These are phyloP conservation scores for Phytopythium boreale DNA, from an alignment of 352 stramenopile species.

Conservation along the genomic window DNA sequence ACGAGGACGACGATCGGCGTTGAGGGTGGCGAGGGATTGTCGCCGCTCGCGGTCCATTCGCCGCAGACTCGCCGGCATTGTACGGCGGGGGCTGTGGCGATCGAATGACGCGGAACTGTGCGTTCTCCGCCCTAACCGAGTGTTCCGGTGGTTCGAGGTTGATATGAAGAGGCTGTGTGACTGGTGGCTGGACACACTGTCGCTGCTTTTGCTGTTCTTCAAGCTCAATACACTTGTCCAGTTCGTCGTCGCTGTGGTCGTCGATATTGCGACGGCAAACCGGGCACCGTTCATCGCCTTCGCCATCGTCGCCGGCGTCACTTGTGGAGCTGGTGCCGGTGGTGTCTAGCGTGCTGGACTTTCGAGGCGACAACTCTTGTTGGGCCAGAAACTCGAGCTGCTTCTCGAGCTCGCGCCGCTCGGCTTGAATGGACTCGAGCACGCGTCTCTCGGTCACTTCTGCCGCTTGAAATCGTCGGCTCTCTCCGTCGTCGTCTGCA, in stretches of 20 bases:
- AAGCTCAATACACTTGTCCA: constrained; percentile 59
- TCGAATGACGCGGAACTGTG: not conserved
- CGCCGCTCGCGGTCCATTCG: not conserved
- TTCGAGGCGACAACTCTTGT: constrained; percentile 10
- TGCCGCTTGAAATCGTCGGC: constrained; percentile 15
- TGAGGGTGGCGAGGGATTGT: not conserved
- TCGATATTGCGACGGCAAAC: constrained; percentile 56
- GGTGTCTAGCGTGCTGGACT: not conserved
- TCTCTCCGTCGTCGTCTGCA: constrained; percentile 13
- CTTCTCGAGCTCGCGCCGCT: constrained; percentile 40
- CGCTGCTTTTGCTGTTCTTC: constrained; percentile 29
- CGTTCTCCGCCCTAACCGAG: not conserved
- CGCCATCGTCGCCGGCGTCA: not conserved
- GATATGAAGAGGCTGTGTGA: not conserved
- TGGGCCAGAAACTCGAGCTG: constrained; percentile 29
- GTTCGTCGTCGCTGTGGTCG: constrained; percentile 47
- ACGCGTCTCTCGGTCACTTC: constrained; percentile 18
- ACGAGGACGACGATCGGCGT: not conserved
- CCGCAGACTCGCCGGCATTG: not conserved
- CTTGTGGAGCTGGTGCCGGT: not conserved
- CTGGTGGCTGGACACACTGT: not conserved
- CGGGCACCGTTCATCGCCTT: constrained; percentile 39
- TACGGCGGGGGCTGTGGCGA: not conserved
- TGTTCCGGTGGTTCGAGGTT: constrained; percentile 8
- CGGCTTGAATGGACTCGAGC: constrained; percentile 34